These are phyloP conservation scores for Ophiostoma himal-ulmi DNA, from an alignment of 2,329 filamentous ascomycete species.

Conservation along the genomic window DNA sequence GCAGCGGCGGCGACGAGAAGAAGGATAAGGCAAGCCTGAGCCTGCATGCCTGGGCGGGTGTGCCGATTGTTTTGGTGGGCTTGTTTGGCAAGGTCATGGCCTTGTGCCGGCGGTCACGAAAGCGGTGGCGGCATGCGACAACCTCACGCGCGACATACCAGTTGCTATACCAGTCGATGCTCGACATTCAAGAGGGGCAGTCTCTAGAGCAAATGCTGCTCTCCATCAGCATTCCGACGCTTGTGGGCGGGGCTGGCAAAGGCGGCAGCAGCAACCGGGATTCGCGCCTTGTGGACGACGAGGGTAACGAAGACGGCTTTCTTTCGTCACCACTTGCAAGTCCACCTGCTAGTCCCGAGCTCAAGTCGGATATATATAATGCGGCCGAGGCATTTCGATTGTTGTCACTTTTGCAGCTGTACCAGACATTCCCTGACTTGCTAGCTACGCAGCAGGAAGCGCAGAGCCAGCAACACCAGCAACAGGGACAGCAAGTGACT, in stretches of 20 bases:
- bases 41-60: constrained; percentile 38
- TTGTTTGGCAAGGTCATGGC: constrained; percentile 35
- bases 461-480: constrained; percentile 11
- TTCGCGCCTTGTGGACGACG: neutral
- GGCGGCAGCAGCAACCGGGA: neutral
- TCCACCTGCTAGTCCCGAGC: constrained; percentile 26
- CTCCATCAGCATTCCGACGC: constrained; percentile 28
- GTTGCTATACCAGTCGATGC: constrained; percentile 29
- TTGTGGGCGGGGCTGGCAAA: neutral
- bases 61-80: constrained; percentile 33
- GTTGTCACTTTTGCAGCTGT: constrained; percentile 36
- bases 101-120: constrained; percentile 35
- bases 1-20: neutral
- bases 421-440: constrained; percentile 34
- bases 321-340: constrained; percentile 18
- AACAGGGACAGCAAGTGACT: neutral
- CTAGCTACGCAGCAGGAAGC: constrained; percentile 1
- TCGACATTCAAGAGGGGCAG: constrained; percentile 34
- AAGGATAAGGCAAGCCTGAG: constrained; percentile 14
- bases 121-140: constrained; percentile 24
- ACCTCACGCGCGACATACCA: constrained; percentile 28
- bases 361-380: constrained; percentile 31
- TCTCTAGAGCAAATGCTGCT: constrained; percentile 35
- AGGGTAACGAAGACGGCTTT: neutral
- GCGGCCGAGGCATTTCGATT: constrained; percentile 38